Base-by-base conservation (phyloP, 2,329 filamentous ascomycete genomes). In the Apiospora arundinis region DNA sequence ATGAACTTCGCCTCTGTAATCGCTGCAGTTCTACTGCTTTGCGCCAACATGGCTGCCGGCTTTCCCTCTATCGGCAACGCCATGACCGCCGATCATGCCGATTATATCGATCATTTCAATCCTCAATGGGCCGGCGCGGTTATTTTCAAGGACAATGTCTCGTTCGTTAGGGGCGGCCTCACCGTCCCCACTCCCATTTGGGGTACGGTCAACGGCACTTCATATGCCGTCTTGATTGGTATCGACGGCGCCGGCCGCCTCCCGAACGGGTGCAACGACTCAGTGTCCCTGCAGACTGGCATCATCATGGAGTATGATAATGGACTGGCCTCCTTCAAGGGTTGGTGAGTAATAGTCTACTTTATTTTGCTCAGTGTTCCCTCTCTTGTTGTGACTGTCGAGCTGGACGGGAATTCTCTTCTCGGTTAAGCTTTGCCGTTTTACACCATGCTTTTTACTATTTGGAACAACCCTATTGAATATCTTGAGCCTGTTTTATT, bases 41-140 rank as follows among this genome's bases (percentile, higher is more conserved):
- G 11, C 76, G 69, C 81, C 76, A 70, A 80, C 49, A 77, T 28
- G 7, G 2, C 16, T 9, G 18, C 3, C 16, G 7, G n/a, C 8
- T 16, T 28, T 21, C 9, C 3, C 2, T 18, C 12, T 16, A 65
- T 5, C 16, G 23, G 52, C 25, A 23, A 42, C 21, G 18, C 14
- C 37, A 23, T 7, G 75, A 75, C 87, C 21, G 83, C 86, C 37
- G 74, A 83, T n/a, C n/a, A n/a, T n/a, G n/a, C n/a, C n/a, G n/a
- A n/a, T n/a, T n/a, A n/a, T n/a, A n/a, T n/a, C n/a, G n/a, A n/a
- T n/a, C n/a, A n/a, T n/a, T n/a, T n/a, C 81, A 85, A 82, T 72
- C 82, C 80, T 75, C 91, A 90, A 82, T 91, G 89, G 89, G 86
- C 88, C 11, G 89, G 89, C 45, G 87, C 87, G 0, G 86, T 90